Evolutionary conservation across 2,329 filamentous ascomycete genomes (phyloP).

Genomic region (Periglandula ipomoeae): DNA sequence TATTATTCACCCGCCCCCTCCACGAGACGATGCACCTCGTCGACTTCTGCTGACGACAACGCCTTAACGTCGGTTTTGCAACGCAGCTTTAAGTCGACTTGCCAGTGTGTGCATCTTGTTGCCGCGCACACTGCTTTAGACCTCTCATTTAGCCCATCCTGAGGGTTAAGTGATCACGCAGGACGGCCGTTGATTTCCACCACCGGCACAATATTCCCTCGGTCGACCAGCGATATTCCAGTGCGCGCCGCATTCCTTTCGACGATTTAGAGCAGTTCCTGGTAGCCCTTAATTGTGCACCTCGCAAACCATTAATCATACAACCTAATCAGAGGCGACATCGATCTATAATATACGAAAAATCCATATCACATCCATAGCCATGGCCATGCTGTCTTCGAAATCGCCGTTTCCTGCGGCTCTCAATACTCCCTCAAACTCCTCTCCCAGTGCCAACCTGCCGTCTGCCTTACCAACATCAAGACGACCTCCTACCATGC

Average conservation of each 20-base stretch:
- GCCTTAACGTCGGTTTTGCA: conserved; percentile 3
- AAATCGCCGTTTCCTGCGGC: conserved; percentile 59
- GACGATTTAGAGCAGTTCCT: neutral
- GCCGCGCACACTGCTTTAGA: too few species aligned
- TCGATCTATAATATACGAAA: neutral
- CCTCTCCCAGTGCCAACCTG: conserved; percentile 35
- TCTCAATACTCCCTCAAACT: conserved; percentile 33
- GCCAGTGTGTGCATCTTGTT: neutral
- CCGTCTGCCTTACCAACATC: conserved; percentile 41
- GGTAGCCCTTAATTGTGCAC: too few species aligned
- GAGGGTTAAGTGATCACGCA: too few species aligned
- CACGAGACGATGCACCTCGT: neutral
- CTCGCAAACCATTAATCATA: too few species aligned
- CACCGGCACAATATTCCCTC: too few species aligned
- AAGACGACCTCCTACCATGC: conserved; percentile 41
- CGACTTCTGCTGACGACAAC: conserved; percentile 2
- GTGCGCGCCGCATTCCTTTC: neutral
- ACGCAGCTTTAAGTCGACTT: conserved; percentile 3
- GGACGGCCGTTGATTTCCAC: too few species aligned
- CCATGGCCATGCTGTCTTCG: conserved; percentile 67
- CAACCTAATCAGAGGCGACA: too few species aligned
- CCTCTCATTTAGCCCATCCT: too few species aligned
- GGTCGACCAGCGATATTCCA: neutral
- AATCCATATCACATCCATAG: conserved; percentile 20
- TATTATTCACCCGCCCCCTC: conserved; percentile 5